phyloP scores from a whole-genome alignment of 2,329 filamentous ascomycete genomes.

The Aureobasidium namibiae region DNA sequence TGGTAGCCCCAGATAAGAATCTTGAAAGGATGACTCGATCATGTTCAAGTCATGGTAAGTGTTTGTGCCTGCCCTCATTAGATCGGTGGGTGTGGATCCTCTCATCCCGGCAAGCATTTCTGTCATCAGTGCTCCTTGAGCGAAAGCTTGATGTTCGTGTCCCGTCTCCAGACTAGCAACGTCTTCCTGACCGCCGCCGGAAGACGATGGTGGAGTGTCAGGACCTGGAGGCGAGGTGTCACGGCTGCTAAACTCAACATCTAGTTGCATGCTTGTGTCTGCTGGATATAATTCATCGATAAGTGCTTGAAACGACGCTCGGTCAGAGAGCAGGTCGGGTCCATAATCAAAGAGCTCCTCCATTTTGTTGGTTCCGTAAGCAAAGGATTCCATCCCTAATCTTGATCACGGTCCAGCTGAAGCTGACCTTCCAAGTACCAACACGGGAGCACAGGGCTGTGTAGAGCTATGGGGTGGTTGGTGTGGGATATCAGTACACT shows the following conservation, averaged over 20 bases:
- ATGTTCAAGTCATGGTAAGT: not conserved
- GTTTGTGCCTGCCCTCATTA: not conserved
- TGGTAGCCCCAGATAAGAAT: not conserved
- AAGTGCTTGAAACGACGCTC: slow-evolving; percentile 5
- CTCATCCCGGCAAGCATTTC: slow-evolving; percentile 4
- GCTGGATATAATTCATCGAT: not conserved
- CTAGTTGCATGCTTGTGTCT: not conserved
- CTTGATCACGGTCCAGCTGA: not conserved
- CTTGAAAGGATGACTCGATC: not conserved
- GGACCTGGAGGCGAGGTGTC: not conserved
- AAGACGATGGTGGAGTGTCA: slow-evolving; percentile 6
- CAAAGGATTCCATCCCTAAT: slow-evolving; percentile 5
- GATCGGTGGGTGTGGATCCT: not conserved
- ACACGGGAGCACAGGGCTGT: slow-evolving; percentile 8
- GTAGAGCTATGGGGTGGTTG: not conserved
- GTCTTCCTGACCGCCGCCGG: not conserved
- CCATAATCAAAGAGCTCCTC: not conserved
- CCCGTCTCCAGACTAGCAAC: not conserved
- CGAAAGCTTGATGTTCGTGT: not conserved
- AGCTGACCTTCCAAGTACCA: not conserved
- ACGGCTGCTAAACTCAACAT: slow-evolving; percentile 1
- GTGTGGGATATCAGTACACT: not conserved
- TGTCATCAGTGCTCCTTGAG: slow-evolving; percentile 6
- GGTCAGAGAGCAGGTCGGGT: not conserved
- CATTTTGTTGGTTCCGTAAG: slow-evolving; percentile 11